Evolutionary conservation across 2,329 filamentous ascomycete genomes (phyloP).

Genomic region (Diaporthe citri): DNA sequence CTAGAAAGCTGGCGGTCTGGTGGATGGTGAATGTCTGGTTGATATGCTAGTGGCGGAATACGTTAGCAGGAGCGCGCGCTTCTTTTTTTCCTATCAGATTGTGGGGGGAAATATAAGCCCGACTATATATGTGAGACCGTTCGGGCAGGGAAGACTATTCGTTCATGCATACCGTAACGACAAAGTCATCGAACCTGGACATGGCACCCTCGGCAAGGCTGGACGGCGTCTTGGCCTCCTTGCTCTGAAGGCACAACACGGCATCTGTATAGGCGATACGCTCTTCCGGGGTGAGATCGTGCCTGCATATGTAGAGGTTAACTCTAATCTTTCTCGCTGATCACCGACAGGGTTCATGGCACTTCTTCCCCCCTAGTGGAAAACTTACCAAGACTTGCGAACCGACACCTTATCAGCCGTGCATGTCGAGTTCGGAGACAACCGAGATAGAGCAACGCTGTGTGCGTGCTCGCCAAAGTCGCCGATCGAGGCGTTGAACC

Average conservation of each 20-base stretch:
- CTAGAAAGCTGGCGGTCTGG: constrained; percentile 32
- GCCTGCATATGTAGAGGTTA: constrained; percentile 43
- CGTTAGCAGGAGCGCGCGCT: constrained; percentile 39
- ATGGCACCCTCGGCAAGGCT: constrained; percentile 47
- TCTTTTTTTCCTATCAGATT: not conserved
- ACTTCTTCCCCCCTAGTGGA: not conserved
- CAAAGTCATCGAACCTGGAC: constrained; percentile 50
- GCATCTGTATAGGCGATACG: constrained; percentile 48
- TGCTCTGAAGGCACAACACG: constrained; percentile 47
- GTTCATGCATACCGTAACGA: constrained; percentile 41
- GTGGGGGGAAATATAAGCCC: not conserved
- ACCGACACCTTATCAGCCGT: constrained; percentile 28
- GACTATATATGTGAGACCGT: constrained; percentile 18
- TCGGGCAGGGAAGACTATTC: constrained; percentile 46
- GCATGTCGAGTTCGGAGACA: constrained; percentile 24
- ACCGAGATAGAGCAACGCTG: constrained; percentile 19
- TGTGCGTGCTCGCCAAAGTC: constrained; percentile 11
- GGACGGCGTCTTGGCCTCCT: constrained; percentile 45
- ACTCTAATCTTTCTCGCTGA: not conserved
- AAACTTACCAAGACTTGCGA: constrained; percentile 31
- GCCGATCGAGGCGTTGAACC: constrained; percentile 16
- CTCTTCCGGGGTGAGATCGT: constrained; percentile 46
- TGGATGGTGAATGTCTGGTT: constrained; percentile 35
- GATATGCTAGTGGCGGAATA: constrained; percentile 41
- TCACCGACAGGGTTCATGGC: not conserved